Base-by-base conservation (phyloP, 345 rosid species). In the Populus simonii region DNA sequence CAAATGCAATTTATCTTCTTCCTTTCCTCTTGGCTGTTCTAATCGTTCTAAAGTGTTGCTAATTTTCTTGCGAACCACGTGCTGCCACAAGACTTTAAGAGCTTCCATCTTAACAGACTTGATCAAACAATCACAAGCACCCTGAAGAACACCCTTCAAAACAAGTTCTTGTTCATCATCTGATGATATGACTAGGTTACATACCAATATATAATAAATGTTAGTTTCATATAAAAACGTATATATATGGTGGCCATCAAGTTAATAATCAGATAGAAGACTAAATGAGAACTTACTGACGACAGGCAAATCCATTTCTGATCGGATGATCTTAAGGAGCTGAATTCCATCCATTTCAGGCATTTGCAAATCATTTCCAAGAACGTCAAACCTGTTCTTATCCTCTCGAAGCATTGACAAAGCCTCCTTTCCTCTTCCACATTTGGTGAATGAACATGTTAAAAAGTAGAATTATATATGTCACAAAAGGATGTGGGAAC, bases 271-370 rank as follows among this genome's bases (percentile, higher is more conserved):
- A 8, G n/a, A 73, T 20, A 35, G 61, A 4, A 11, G 20, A 27
- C 31, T 36, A 7, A 67, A 12, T 57, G 11, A 33, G 25, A 20
- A 78, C 83, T 83, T 76, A 83, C 88, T 65, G n/a, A 85, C 82
- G 33, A 83, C 71, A 4, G 84, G 86, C 57, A 85, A 43, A 68
- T 76, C 82, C 74, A 78, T 68, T 35, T 76, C 79, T 2, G 70
- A 20, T 3, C 33, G 76, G 25, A 74, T 62, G 31, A 78, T 72
- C 66, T 83, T 71, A 16, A 83, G 80, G 15, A 83, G 80, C 72
- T 75, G 23, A 45, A 85, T 57, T 45, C 88, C 88, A 66, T 85
- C 79, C 49, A 85, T 78, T 25, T 70, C 85, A 25, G 86, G 86
- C 84, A 83, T 80, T 66, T 80, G 81, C 66, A 78, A 16, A 67